phyloP scores from a whole-genome alignment of 441 rosid genomes.

The Sinapis alba region DNA sequence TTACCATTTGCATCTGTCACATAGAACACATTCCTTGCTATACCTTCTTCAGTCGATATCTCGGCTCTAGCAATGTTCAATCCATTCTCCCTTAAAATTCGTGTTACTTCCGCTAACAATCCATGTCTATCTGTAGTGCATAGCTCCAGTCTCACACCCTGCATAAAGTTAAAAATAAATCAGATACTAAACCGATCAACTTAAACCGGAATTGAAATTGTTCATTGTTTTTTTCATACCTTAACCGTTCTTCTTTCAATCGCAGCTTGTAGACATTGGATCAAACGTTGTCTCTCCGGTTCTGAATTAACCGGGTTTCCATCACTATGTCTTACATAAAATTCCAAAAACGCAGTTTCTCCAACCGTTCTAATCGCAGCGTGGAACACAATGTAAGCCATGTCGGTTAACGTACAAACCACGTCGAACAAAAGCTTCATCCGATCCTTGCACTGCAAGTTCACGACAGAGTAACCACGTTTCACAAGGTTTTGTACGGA shows the following conservation, averaged over 20 bases:
- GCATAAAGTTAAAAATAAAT: background rate
- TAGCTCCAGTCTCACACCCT: slow-evolving; percentile 89
- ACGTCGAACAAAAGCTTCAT: slow-evolving; percentile 80
- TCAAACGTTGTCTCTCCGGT: slow-evolving; percentile 86
- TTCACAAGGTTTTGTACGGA: slow-evolving; percentile 78
- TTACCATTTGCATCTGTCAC: slow-evolving; percentile 77
- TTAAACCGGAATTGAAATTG: background rate
- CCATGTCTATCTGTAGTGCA: slow-evolving; percentile 62
- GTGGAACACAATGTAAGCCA: slow-evolving; percentile 89
- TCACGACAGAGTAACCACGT: slow-evolving; percentile 85
- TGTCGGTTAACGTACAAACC: slow-evolving; percentile 90
- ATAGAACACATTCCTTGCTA: slow-evolving; percentile 64
- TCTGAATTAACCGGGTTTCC: slow-evolving; percentile 88
- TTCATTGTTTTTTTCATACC: slow-evolving; percentile 48
- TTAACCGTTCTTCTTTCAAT: slow-evolving; percentile 77
- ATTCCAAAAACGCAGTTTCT: slow-evolving; percentile 57
- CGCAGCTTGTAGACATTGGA: slow-evolving; percentile 83
- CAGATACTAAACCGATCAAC: background rate
- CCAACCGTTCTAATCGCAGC: slow-evolving; percentile 56
- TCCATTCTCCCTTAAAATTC: slow-evolving; percentile 83
- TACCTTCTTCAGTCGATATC: slow-evolving; percentile 63
- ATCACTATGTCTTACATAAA: slow-evolving; percentile 72
- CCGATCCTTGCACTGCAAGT: slow-evolving; percentile 83
- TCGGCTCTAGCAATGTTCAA: slow-evolving; percentile 88
- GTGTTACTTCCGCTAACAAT: slow-evolving; percentile 76